Conservation (phyloP, 306 rosid genomes). For the Hippophae rhamnoides region DNA sequence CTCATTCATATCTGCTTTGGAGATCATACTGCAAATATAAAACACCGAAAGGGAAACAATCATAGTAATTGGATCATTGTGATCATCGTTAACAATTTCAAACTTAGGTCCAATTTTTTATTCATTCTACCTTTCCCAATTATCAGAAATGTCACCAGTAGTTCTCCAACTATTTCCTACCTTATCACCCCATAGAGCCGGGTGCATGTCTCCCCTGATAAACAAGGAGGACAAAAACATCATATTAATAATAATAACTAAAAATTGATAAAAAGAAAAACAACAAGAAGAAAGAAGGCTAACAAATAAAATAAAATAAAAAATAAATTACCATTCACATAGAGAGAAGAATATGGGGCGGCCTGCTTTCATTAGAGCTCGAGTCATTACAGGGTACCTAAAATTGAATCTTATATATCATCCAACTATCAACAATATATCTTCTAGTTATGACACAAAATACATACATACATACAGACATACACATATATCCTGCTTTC, state of each 20-base stretch:
- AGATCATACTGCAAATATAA: conserved; percentile 54
- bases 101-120: background rate
- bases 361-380: conserved; percentile 72
- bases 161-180: conserved; percentile 99
- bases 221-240: background rate
- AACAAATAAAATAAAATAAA: background rate
- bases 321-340: conserved; percentile 71
- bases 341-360: conserved; percentile 83
- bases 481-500: conserved; percentile 41
- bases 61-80: background rate
- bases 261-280: background rate
- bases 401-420: too few relatives aligned
- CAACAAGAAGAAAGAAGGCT: background rate
- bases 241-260: background rate
- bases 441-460: too few relatives aligned
- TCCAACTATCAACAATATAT: too few relatives aligned
- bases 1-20: conserved; percentile 79
- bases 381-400: conserved; percentile 87
- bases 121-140: conserved; percentile 65
- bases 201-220: conserved; percentile 90
- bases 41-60: background rate
- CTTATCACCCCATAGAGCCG: conserved; percentile 78
- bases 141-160: conserved; percentile 63
- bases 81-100: background rate
- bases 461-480: too few relatives aligned